Base-by-base conservation (phyloP, 441 rosid species). In the Erodium texanum region DNA sequence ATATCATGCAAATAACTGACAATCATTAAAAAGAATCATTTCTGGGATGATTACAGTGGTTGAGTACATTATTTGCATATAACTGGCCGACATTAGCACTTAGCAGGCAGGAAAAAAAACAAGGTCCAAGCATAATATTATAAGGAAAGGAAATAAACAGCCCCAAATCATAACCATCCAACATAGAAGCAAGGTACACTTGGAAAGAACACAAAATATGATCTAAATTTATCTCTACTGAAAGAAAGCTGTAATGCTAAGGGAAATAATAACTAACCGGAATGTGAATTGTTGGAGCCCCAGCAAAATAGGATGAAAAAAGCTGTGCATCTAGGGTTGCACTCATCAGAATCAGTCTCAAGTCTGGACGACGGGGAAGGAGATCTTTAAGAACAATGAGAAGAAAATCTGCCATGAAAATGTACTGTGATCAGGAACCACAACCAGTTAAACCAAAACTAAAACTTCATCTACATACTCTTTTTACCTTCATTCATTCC, bases 321-420 rank as follows among this genome's bases (percentile, higher is more conserved):
- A 94, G 90, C 76, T 92, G 97, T 1, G 98, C 99, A 80, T 94
- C 90, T 80, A 94, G 68, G 45, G 99, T 94, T 63, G 99, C 99
- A 81, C 98, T 94, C 99, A 94, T 94, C 65, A 94, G 84, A 82
- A 94, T 84, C 81, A 94, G 78, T 75, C 99, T 85, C 84, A 94
- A 74, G 83, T 94, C 99, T 69, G 77, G 88, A 75, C 99, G 97
- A 8, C 96, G 94, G 38, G 91, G 86, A 83, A 93, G 97, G 76
- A 93, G 95, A 80, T 93, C 97, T 82, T 91, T 93, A 74, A 93
- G 85, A 82, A 93, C 89, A 75, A 93, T 93, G 70, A 93, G 78
- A 23, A 93, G 86, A 77, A 93, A 93, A 79, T 93, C 99, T 93
- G 88, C 67, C 70, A 66, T 22, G 65, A 65, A 66, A 58, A 56